Base-by-base conservation (phyloP, 345 rosid species). In the Populus davidiana region DNA sequence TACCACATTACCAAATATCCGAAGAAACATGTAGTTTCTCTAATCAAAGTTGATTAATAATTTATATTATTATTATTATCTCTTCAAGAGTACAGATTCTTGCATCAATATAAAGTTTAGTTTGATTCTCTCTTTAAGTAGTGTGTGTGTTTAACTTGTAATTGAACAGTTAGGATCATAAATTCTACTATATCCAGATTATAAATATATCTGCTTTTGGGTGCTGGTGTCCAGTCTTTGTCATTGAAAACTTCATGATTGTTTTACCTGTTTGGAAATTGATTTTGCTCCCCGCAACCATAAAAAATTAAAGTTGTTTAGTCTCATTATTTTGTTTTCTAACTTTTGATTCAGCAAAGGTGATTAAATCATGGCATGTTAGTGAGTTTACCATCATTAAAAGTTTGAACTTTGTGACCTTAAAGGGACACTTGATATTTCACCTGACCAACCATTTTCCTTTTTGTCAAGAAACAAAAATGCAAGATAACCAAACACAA, bases 221-320 rank as follows among this genome's bases (percentile, higher is more conserved):
- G 79, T 50, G 81, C 75, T 80, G 91, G 86, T 86, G 90, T 77
- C 64, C 75, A 79, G 86, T 89, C 91, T 76, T 63, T 72, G 67
- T 94, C 92, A 85, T 81, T 67, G 83, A 65, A 84, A 33, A 86
- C 71, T 85, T 75, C 78, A 90, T 90, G 85, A 91, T 92, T 81
- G 84, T 87, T 92, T 92, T 80, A 88, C 86, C 91, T 89, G 92
- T 88, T 91, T 83, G 90, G 90, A 87, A 86, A 90, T 90, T 87
- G 96, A 93, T 94, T 90, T 89, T 91, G 95, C 79, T 87, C 92
- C 97, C 97, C 93, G 87, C 95, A 91, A 89, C 71, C 80, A 83
- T 78, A 67, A 86, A 85, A 75, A 29, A 80, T 75, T 72, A 86
- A 86, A 89, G 91, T 82, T 81, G 85, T 76, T 89, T 86, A 78